Evolutionary conservation across 2,329 filamentous ascomycete species (phyloP).

Genomic region (Alternaria rosae): DNA sequence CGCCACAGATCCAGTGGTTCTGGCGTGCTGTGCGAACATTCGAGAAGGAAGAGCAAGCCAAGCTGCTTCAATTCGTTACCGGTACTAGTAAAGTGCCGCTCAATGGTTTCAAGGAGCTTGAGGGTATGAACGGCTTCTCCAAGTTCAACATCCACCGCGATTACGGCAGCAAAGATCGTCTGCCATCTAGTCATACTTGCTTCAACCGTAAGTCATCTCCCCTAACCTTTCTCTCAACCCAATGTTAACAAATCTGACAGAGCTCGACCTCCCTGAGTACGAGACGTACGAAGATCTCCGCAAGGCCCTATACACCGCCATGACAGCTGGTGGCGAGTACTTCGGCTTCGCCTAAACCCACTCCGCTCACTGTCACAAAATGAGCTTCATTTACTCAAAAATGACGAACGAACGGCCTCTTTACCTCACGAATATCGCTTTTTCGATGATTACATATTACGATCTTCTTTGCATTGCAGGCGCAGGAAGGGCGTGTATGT

Average conservation of each 20-base stretch:
- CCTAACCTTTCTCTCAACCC: background rate
- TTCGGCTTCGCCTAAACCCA: slow-evolving; percentile 89
- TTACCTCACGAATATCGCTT: slow-evolving; percentile 7
- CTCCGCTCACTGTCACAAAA: background rate
- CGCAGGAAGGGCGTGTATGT: slow-evolving; percentile 21
- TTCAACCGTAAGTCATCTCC: slow-evolving; percentile 86
- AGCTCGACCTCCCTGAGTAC: slow-evolving; percentile 98
- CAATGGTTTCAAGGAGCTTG: slow-evolving; percentile 98
- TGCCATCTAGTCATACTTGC: slow-evolving; percentile 97
- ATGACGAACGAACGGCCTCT: background rate
- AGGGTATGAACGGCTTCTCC: slow-evolving; percentile 98
- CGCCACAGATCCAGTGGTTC: slow-evolving; percentile 99
- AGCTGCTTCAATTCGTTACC: slow-evolving; percentile 96
- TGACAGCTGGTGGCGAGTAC: slow-evolving; percentile 96
- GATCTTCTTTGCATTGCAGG: slow-evolving; percentile 42
- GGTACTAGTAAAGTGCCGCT: slow-evolving; percentile 98
- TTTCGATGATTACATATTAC: slow-evolving; percentile 24
- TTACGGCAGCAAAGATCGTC: slow-evolving; percentile 92
- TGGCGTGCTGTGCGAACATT: slow-evolving; percentile 97
- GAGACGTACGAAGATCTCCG: slow-evolving; percentile 93
- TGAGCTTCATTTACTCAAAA: no score
- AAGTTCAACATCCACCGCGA: slow-evolving; percentile 99
- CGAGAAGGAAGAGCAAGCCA: slow-evolving; percentile 98
- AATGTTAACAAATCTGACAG: slow-evolving; percentile 60
- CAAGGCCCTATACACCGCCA: slow-evolving; percentile 88